Evolutionary conservation across 306 rosid species (phyloP), one percentile per base, ranked within the genome.

Genomic region (Prunus armeniaca): DNA sequence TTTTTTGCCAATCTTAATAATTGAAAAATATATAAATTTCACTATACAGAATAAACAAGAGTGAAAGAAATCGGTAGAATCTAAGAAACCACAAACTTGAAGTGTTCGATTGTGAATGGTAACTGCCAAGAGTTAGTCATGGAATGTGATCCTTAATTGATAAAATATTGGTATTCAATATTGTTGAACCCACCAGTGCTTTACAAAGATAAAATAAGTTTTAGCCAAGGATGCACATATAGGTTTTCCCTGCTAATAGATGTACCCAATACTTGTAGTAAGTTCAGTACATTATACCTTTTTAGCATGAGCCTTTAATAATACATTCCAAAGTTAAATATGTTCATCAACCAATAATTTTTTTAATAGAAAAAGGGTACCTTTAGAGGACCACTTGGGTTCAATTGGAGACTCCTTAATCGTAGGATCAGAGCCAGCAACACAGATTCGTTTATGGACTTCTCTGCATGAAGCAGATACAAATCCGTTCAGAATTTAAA

Each of bases 381-480:
- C 99, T 73, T 73, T 63, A 22, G 97, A 75, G 30, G 99, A 92
- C 99, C 99, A 96, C 93, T 92, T 92, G 38, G 99, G 99, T 90
- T 91, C 99, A 64, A 87, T 84, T 76, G 97, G 91, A 69, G 99
- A 90, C 85, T 92, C 99, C 84, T 90, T 89, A 63, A 86, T 58
- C 17, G 71, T 72, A 65, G 93, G 82, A 86, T 95, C 93, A 64
- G 64, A 61, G 25, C 99, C 97, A 82, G 96, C 91, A 77, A 92
- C 83, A 79, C 92, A 84, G 50, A 86, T 76, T 66, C 88, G 86
- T 79, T 91, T 91, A 66, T 62, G 30, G 71, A 92, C 79, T 75
- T 91, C 92, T 71, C 97, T 95, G 90, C 85, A 74, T 62, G 51
- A 60, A n/a, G 84, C 12, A 47, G 43, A 38, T 38, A 38, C 43